Conservation (phyloP, 805 yeast species). For the Starmerella bacillaris region DNA sequence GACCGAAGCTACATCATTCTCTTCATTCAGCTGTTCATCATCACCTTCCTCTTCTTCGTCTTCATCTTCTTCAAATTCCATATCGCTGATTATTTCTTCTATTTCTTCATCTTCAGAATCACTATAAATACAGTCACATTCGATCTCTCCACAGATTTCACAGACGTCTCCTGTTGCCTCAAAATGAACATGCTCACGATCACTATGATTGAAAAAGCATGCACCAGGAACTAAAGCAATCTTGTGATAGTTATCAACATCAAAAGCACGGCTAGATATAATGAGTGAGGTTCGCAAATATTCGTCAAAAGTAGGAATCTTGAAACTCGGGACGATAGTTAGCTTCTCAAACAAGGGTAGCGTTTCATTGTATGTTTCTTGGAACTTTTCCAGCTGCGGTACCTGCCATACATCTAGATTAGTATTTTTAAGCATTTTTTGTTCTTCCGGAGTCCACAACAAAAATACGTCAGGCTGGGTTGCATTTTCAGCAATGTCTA, state of each 20-base stretch:
- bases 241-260: constrained; percentile 57
- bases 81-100: too few relatives aligned
- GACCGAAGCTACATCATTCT: constrained; percentile 6
- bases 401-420: constrained; percentile 43
- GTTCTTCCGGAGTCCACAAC: constrained; percentile 41
- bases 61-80: constrained; percentile 11
- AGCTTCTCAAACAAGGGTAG: constrained; percentile 22
- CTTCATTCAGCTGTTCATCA: constrained; percentile 12
- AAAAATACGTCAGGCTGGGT: constrained; percentile 36
- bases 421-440: constrained; percentile 36
- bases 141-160: constrained; percentile 31
- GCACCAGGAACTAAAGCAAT: constrained; percentile 79
- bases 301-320: constrained; percentile 12
- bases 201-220: constrained; percentile 66
- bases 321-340: constrained; percentile 19
- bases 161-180: constrained; percentile 39
- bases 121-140: constrained; percentile 26
- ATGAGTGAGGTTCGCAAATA: constrained; percentile 37
- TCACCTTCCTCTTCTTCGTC: constrained; percentile 15
- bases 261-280: constrained; percentile 65
- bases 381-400: constrained; percentile 28
- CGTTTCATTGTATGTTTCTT: constrained; percentile 18
- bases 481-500: constrained; percentile 30
- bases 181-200: constrained; percentile 47
- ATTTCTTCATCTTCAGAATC: constrained; percentile 14